These are phyloP conservation scores for Orbilia javanica DNA, from an alignment of 2,329 filamentous ascomycete species.

Conservation along the genomic window DNA sequence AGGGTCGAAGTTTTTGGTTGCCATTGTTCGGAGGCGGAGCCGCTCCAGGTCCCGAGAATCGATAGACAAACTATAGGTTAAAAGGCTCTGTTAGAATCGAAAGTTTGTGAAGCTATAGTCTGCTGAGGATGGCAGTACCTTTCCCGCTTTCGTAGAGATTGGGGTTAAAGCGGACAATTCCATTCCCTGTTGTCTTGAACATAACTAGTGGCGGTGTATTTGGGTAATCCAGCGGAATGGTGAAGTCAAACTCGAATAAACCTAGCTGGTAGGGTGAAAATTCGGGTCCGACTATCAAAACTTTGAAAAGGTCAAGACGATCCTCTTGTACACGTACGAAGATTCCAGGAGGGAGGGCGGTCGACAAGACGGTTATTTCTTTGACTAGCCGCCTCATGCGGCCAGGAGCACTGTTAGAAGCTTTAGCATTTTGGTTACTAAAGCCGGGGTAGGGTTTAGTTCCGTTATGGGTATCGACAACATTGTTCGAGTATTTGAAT, in stretches of 20 bases:
- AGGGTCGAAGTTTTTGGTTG: slow-evolving; percentile 68
- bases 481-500: slow-evolving; percentile 57
- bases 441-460: slow-evolving; percentile 14
- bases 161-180: slow-evolving; percentile 67
- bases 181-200: slow-evolving; percentile 68
- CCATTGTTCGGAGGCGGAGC: slow-evolving; percentile 67
- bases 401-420: slow-evolving; percentile 37
- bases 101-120: no score
- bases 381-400: slow-evolving; percentile 64
- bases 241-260: slow-evolving; percentile 71
- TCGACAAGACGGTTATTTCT: slow-evolving; percentile 68
- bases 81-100: no score
- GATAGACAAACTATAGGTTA: slow-evolving; percentile 68
- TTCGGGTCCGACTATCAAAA: slow-evolving; percentile 68
- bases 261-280: slow-evolving; percentile 71
- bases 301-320: slow-evolving; percentile 69
- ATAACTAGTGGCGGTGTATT: slow-evolving; percentile 65
- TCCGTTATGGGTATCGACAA: slow-evolving; percentile 49
- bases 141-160: slow-evolving; percentile 70
- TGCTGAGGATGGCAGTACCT: slow-evolving; percentile 63
- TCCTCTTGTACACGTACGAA: slow-evolving; percentile 68
- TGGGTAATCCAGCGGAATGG: slow-evolving; percentile 67
- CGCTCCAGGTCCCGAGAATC: slow-evolving; percentile 69
- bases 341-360: slow-evolving; percentile 69
- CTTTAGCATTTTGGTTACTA: slow-evolving; percentile 5